Conservation (phyloP, 2,329 filamentous ascomycete species). For the Colletotrichum nymphaeae region DNA sequence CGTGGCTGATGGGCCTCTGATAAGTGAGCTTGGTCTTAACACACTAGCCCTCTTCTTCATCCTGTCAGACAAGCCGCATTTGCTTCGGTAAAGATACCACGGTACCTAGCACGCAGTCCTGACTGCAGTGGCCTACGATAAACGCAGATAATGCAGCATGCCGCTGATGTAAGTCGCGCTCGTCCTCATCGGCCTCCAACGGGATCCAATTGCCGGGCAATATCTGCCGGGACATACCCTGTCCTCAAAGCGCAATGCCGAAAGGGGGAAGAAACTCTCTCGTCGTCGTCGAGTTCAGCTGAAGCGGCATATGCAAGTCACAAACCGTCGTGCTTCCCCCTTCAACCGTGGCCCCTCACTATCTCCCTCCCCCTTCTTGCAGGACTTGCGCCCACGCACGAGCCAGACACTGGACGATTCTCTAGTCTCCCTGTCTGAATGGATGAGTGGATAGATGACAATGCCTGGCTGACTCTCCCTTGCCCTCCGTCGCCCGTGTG, state of each 20-base stretch:
- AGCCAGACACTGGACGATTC: neutral
- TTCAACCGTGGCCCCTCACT: neutral
- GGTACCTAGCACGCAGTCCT: too few species aligned
- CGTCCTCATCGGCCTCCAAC: neutral
- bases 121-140: neutral
- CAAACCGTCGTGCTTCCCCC: neutral
- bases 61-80: too few species aligned
- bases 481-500: neutral
- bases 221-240: neutral
- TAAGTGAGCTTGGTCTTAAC: neutral
- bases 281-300: neutral
- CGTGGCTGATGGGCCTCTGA: neutral
- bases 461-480: neutral
- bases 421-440: neutral
- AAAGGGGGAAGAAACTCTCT: neutral
- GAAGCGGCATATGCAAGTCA: neutral
- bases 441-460: neutral
- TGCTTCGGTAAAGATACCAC: too few species aligned
- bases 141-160: neutral
- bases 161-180: neutral
- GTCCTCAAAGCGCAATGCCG: neutral
- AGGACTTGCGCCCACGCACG: neutral
- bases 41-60: neutral
- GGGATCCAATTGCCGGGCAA: neutral
- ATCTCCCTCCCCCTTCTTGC: neutral